A percentile compares a stretch with the other conserved stretches of the same genome.
phyloP scores from a whole-genome alignment of 2,329 filamentous ascomycete genomes.

The Colletotrichum lindemuthianum region DNA sequence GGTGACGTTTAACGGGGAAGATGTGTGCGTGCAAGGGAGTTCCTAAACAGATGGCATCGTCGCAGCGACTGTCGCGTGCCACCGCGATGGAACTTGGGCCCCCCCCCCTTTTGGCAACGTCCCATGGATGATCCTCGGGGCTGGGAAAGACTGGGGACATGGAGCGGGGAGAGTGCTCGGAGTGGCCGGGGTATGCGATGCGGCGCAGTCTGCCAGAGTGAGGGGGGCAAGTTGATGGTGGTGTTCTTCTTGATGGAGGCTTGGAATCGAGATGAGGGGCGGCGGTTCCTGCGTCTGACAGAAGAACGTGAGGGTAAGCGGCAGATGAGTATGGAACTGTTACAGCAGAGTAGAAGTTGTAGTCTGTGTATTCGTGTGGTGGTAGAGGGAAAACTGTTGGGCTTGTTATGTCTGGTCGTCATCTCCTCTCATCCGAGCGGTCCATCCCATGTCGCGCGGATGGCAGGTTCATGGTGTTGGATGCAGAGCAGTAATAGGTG shows the following conservation, averaged over 20 bases:
- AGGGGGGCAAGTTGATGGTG: background rate
- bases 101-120: constrained; percentile 20
- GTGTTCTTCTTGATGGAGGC: constrained; percentile 1
- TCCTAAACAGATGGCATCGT: constrained; percentile 24
- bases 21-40: background rate
- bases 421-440: constrained; percentile 19
- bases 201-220: constrained; percentile 17
- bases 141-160: constrained; percentile 16
- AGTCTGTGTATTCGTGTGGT: too few relatives aligned
- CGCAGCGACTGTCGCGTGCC: constrained; percentile 13
- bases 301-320: background rate
- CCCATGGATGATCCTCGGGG: constrained; percentile 32
- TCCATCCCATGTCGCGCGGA: constrained; percentile 18
- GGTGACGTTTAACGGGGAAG: background rate
- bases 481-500: too few relatives aligned
- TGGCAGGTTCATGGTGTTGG: too few relatives aligned
- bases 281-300: constrained; percentile 31
- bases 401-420: too few relatives aligned
- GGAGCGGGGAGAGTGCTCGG: constrained; percentile 27
- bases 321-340: too few relatives aligned
- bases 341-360: too few relatives aligned
- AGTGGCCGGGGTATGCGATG: constrained; percentile 16
- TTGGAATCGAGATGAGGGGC: constrained; percentile 29
- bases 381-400: too few relatives aligned
- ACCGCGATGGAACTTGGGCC: too few relatives aligned